A percentile compares a stretch with the other conserved stretches of the same genome.
Conservation (phyloP, 495 filamentous ascomycete genomes). For the Aspergillus incahuasiensis region DNA sequence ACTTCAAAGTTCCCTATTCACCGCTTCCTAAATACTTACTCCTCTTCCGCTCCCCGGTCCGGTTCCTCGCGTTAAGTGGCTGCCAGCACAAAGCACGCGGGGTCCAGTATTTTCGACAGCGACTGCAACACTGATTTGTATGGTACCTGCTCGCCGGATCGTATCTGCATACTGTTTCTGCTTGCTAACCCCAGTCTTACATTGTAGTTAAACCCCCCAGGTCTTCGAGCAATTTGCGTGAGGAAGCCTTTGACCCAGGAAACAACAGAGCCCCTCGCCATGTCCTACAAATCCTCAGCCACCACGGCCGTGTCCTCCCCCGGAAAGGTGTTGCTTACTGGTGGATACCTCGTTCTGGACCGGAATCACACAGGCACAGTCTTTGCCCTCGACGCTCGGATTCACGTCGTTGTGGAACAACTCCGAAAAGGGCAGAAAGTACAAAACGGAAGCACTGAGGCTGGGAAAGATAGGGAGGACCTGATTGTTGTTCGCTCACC, state of each 20-base stretch:
- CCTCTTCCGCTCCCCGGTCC: background rate
- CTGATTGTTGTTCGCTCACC: constrained; percentile 78
- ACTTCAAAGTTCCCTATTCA: background rate
- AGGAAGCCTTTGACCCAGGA: background rate
- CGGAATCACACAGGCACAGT: constrained; percentile 82
- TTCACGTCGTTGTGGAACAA: constrained; percentile 73
- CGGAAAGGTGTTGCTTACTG: constrained; percentile 91
- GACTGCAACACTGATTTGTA: background rate
- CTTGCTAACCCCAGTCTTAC: background rate
- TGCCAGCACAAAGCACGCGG: background rate
- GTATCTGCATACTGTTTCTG: background rate
- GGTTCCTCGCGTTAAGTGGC: background rate
- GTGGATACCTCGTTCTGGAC: constrained; percentile 93
- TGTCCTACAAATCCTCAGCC: constrained; percentile 15
- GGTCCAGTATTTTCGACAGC: constrained; percentile 1
- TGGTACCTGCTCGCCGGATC: background rate
- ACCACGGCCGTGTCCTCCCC: constrained; percentile 78
- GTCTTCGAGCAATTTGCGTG: background rate
- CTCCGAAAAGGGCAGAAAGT: constrained; percentile 31
- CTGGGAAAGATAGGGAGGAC: constrained; percentile 38
- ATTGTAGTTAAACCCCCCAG: background rate
- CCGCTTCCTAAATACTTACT: background rate
- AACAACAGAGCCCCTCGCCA: background rate
- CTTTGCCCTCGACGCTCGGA: constrained; percentile 89
- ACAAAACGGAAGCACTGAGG: constrained; percentile 13